phyloP scores from a whole-genome alignment of 225 moss, liverwort and hornwort species.

The Anthoceros angustus region DNA sequence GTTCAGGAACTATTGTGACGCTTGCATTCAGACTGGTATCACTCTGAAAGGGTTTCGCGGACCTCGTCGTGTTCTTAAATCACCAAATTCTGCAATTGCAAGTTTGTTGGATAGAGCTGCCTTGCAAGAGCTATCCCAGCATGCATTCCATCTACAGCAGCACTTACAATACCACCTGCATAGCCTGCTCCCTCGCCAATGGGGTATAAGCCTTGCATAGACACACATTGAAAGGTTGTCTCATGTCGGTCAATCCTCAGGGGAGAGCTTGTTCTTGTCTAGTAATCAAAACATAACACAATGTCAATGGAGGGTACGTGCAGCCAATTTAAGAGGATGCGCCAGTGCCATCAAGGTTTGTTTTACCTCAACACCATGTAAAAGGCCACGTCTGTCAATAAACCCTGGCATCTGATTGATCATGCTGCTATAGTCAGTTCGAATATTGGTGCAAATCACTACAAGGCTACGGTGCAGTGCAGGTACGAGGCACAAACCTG shows the following conservation, averaged over 20 bases:
- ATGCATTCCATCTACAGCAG: conserved; percentile 92
- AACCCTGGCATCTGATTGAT: conserved; percentile 79
- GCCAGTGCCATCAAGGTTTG: neutral
- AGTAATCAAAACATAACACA: conserved; percentile 8
- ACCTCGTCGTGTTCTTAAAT: too few species aligned
- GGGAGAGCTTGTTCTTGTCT: conserved; percentile 94
- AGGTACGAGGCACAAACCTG: conserved; percentile 34
- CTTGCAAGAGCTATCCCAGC: conserved; percentile 57
- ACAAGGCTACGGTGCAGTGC: conserved; percentile 7
- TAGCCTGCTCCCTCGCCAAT: conserved; percentile 95
- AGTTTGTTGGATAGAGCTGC: conserved; percentile 15
- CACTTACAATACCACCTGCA: conserved; percentile 96
- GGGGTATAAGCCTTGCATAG: conserved; percentile 61
- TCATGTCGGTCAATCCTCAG: conserved; percentile 59
- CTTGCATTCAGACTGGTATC: too few species aligned
- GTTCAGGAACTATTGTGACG: too few species aligned
- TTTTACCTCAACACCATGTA: conserved; percentile 87
- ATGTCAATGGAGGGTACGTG: neutral
- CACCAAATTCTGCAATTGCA: neutral
- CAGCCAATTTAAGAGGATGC: neutral
- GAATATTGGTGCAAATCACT: neutral
- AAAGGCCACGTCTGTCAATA: conserved; percentile 53
- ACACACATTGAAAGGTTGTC: conserved; percentile 57
- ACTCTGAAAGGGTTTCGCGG: too few species aligned
- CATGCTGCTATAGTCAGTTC: neutral